Evolutionary conservation across 116 monocot species (phyloP), one percentile per base, ranked within the genome.

Genomic region (Trichopus zeylanicus): DNA sequence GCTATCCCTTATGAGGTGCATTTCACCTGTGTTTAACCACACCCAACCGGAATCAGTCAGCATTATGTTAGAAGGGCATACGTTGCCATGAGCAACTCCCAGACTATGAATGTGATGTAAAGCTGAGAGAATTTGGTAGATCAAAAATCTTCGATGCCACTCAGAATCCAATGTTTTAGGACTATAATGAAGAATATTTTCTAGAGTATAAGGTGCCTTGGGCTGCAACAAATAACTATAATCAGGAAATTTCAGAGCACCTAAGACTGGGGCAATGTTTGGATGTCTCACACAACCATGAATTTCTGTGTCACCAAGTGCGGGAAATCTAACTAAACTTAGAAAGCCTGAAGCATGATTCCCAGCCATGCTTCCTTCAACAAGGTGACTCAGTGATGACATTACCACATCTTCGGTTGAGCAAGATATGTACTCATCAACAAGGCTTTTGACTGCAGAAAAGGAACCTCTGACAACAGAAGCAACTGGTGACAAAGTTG

Each of bases 111-210:
- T 74, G 49, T 85, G 69, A 29, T 29, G 49, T 58, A 98, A 56
- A 53, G 85, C 84, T 66, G 91, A 91, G 25, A 91, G 59, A 48
- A 91, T 63, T 62, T 98, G 91, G 73, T 87, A 98, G 21, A 78
- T 70, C 23, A 98, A 58, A 69, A 98, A 88, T 60, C 85, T 82
- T 30, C 77, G 73, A 29, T 82, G 77, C 97, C 97, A 98, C 47
- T 91, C 91, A 65, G 87, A 91, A 56, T 75, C 70, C 51, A 98
- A 73, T 16, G 67, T 75, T 48, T 63, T 63, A 0, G 97, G 91
- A 56, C 87, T 91, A 54, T 75, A 91, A 49, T 88, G 72, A 46
- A 98, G 62, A 72, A 98, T 74, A 23, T 77, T 73, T 57, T 87
- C 76, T 64, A 98, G 64, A 58, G 84, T 82, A 46, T 78, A 91